A percentile compares a stretch with the other conserved stretches of the same genome.
These are phyloP conservation scores for Jackrogersella multiformis DNA, from an alignment of 495 filamentous ascomycete genomes.

Conservation along the genomic window DNA sequence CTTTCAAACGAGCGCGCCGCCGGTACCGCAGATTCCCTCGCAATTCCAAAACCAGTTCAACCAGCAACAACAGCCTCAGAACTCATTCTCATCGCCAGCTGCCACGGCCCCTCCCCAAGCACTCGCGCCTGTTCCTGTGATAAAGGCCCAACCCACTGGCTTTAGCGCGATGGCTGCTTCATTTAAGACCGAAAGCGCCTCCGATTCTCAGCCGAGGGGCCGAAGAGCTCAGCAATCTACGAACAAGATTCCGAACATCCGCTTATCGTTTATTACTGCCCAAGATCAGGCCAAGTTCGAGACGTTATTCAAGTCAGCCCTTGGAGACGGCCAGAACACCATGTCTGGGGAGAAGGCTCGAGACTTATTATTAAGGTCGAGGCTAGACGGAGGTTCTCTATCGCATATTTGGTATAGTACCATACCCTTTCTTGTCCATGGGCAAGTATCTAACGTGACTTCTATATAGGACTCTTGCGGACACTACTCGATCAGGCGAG, in stretches of 20 bases:
- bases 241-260: constrained; percentile 90
- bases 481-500: constrained; percentile 96
- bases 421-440: not conserved
- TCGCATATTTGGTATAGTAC: constrained; percentile 82
- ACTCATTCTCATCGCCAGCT: constrained; percentile 50
- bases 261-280: constrained; percentile 94
- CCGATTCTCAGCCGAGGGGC: constrained; percentile 63
- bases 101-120: constrained; percentile 43
- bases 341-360: constrained; percentile 91
- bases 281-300: constrained; percentile 98
- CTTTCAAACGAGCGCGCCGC: constrained; percentile 60
- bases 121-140: constrained; percentile 52
- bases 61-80: constrained; percentile 60
- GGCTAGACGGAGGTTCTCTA: constrained; percentile 80
- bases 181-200: constrained; percentile 69
- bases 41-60: constrained; percentile 60
- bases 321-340: constrained; percentile 81
- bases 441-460: constrained; percentile 24
- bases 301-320: constrained; percentile 95
- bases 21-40: constrained; percentile 65
- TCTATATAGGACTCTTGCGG: constrained; percentile 79
- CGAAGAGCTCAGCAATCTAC: constrained; percentile 53
- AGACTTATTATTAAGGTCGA: constrained; percentile 87
- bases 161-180: constrained; percentile 88
- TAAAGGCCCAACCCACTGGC: constrained; percentile 75